Evolutionary conservation across 2,329 filamentous ascomycete species (phyloP).

Genomic region (Blastomyces percursus): DNA sequence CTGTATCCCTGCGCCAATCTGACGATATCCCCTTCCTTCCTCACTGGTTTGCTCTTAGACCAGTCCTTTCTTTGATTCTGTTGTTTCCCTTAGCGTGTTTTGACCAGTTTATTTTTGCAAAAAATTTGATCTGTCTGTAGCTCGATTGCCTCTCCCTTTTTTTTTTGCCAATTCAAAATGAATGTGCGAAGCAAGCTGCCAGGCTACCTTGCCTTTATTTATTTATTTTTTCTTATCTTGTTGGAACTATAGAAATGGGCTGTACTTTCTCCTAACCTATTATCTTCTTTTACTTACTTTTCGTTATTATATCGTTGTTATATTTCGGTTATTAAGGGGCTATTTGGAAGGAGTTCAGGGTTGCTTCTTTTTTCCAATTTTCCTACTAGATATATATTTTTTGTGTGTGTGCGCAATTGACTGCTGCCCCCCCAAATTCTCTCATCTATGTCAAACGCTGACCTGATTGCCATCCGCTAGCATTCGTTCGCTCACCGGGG

Average conservation of each 20-base stretch:
- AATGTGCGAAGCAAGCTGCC: not conserved
- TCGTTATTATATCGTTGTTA: not conserved
- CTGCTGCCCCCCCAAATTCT: not conserved
- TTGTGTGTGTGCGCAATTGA: not conserved
- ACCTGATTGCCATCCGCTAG: not conserved
- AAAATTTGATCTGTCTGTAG: not conserved
- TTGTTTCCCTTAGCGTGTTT: not conserved
- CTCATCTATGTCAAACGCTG: not conserved
- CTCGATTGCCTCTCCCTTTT: not conserved
- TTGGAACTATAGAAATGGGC: not conserved
- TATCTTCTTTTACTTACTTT: not conserved
- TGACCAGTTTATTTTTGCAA: not conserved
- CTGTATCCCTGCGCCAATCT: not conserved
- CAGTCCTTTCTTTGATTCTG: not conserved
- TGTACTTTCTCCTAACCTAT: not conserved
- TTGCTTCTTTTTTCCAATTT: not conserved
- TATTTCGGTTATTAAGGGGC: not conserved
- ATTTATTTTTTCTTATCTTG: too few species aligned
- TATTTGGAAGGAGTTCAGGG: not conserved
- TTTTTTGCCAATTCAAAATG: not conserved
- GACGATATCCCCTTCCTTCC: not conserved
- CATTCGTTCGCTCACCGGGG: not conserved
- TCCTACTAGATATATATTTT: not conserved
- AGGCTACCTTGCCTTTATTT: too few species aligned
- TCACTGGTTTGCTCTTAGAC: not conserved